Conservation (phyloP, 345 rosid genomes). For the Cardamine resedifolia region DNA sequence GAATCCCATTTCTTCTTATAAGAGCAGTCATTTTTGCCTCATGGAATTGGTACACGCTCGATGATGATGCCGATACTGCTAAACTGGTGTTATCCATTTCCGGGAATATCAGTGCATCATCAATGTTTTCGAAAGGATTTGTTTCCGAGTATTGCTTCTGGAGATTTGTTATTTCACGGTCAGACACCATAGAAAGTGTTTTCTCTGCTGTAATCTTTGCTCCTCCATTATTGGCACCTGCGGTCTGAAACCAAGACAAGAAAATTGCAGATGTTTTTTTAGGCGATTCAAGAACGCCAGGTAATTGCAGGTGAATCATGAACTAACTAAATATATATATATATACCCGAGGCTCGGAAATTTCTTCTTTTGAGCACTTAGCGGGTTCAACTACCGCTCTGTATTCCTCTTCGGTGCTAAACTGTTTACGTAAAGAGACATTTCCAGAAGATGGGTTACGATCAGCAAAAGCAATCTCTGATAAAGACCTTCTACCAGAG, state of each 20-base stretch:
- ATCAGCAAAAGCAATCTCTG: constrained; percentile 67
- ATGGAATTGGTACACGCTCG: constrained; percentile 66
- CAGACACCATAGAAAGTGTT: constrained; percentile 40
- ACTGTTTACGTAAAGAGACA: constrained; percentile 79
- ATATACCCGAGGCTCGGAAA: constrained; percentile 45
- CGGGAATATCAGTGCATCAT: constrained; percentile 36
- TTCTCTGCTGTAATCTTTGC: constrained; percentile 58
- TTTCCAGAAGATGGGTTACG: constrained; percentile 61
- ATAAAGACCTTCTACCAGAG: constrained; percentile 88
- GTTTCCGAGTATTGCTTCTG: constrained; percentile 44
- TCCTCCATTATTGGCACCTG: constrained; percentile 45
- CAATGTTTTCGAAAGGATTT: constrained; percentile 46
- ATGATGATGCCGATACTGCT: constrained; percentile 41
- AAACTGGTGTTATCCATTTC: constrained; percentile 49
- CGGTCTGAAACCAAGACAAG: constrained; percentile 48
- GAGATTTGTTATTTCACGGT: constrained; percentile 45
- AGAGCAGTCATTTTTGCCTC: constrained; percentile 73
- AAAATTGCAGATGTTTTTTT: not conserved
- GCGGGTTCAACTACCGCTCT: constrained; percentile 44
- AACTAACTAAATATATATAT: not conserved
- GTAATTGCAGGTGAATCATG: not conserved
- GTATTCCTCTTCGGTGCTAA: constrained; percentile 65
- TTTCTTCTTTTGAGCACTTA: constrained; percentile 58
- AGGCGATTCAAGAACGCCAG: not conserved
- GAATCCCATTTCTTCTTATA: constrained; percentile 63